phyloP scores from a whole-genome alignment of 2,329 filamentous ascomycete genomes.

The Colletotrichum siamense region DNA sequence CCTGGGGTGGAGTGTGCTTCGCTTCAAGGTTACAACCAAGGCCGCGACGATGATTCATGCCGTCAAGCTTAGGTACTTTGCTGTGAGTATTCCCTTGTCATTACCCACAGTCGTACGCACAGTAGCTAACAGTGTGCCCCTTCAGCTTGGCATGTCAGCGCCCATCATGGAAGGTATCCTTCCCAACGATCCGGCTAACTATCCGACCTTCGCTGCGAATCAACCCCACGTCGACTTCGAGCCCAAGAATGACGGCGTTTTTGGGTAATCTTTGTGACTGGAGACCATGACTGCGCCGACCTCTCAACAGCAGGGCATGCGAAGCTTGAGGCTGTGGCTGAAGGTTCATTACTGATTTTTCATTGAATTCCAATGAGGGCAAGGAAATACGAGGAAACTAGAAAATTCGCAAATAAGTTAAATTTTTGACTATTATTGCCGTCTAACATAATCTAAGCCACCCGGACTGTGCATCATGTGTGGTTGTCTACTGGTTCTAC shows the following conservation, averaged over 20 bases:
- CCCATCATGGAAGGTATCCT: slow-evolving; percentile 15
- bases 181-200: background rate
- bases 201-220: background rate
- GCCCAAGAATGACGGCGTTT: slow-evolving; percentile 8
- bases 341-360: rapidly evolving
- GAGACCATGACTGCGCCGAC: background rate
- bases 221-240: slow-evolving; percentile 1
- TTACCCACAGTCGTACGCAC: rapidly evolving
- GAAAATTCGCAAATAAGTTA: no score
- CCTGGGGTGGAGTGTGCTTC: slow-evolving; percentile 7
- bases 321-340: background rate
- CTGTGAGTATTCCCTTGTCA: background rate
- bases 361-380: background rate
- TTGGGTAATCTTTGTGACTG: background rate
- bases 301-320: rapidly evolving
- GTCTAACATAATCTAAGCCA: no score
- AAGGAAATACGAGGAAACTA: background rate
- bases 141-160: slow-evolving; percentile 12
- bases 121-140: background rate
- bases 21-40: slow-evolving; percentile 3
- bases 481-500: no score
- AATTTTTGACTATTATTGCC: rapidly evolving
- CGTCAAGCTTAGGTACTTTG: slow-evolving; percentile 16
- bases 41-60: slow-evolving; percentile 19
- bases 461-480: no score